Conservation (phyloP, 208 protist genomes). For the Porcisia hertigi region DNA sequence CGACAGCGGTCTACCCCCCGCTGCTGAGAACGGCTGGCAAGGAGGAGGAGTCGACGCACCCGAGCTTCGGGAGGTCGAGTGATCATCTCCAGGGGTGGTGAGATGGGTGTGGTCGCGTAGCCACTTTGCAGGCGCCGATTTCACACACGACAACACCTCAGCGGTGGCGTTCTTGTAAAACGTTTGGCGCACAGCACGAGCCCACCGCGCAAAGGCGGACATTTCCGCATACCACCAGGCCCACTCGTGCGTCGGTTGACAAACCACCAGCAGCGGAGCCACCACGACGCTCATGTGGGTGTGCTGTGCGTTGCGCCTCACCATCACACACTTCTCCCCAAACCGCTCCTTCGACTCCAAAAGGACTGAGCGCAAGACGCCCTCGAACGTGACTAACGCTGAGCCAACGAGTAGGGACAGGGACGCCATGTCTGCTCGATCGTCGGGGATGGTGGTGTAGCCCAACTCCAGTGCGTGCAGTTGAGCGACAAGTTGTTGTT, state of each 20-base stretch:
- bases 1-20: neutral
- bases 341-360: constrained; percentile 37
- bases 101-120: neutral
- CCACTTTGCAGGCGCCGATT: neutral
- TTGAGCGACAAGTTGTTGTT: constrained; percentile 14
- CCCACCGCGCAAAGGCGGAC: constrained; percentile 17
- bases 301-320: constrained; percentile 57
- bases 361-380: constrained; percentile 51
- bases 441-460: constrained; percentile 27
- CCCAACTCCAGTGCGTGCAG: constrained; percentile 17
- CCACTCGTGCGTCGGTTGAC: constrained; percentile 61
- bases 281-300: constrained; percentile 44
- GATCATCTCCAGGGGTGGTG: neutral
- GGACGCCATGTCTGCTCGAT: constrained; percentile 29
- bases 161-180: constrained; percentile 10
- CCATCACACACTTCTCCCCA: constrained; percentile 46
- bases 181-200: neutral
- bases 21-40: neutral
- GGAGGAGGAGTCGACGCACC: neutral
- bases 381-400: constrained; percentile 39
- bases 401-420: constrained; percentile 52
- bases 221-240: constrained; percentile 60
- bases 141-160: neutral
- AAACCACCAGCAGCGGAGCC: constrained; percentile 43
- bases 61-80: neutral